A percentile compares a stretch with the other conserved stretches of the same genome.
These are phyloP conservation scores for Prunus persica DNA, from an alignment of 306 rosid genomes.

Conservation along the genomic window DNA sequence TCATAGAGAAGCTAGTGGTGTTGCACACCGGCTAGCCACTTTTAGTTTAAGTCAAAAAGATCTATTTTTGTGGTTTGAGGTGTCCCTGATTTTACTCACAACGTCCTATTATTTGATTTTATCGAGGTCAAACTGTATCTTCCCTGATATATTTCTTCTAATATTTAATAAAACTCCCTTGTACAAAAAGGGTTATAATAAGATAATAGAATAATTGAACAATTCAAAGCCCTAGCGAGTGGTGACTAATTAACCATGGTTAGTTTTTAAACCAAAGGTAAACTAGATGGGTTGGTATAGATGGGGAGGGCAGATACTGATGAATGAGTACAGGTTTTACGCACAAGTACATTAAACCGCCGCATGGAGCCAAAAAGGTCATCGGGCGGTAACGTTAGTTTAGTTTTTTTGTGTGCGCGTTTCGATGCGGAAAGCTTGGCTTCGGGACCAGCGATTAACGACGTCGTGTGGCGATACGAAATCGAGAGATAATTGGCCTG, in stretches of 20 bases:
- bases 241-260: neutral
- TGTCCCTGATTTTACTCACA: no score
- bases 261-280: neutral
- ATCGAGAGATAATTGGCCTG: constrained; percentile 21
- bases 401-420: no score
- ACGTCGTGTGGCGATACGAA: constrained; percentile 58
- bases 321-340: neutral
- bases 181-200: no score
- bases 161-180: no score
- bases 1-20: no score
- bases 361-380: neutral
- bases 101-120: no score
- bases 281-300: neutral
- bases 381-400: neutral
- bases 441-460: neutral
- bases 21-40: no score
- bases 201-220: neutral
- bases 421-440: neutral
- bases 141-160: no score
- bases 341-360: neutral
- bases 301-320: neutral
- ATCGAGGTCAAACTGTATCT: no score
- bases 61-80: no score
- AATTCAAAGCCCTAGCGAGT: neutral
- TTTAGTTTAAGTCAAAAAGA: no score